phyloP scores from a whole-genome alignment of 805 yeast species.

The Hanseniaspora lachancei region DNA sequence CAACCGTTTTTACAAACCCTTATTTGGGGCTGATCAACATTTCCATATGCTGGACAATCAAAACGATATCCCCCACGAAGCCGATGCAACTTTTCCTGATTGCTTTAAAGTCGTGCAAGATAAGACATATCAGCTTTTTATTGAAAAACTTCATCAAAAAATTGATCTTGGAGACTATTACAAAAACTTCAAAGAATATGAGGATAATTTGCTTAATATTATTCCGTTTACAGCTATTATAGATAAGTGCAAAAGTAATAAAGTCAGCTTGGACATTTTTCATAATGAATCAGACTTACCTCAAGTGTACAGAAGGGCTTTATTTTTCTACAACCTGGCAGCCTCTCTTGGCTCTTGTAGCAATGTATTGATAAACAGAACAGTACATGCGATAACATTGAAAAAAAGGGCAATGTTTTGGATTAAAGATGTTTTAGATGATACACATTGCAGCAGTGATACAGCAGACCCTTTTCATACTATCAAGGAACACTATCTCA shows the following conservation, averaged over 20 bases:
- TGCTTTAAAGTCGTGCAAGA: slow-evolving; percentile 9
- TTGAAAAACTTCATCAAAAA: slow-evolving; percentile 11
- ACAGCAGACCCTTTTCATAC: slow-evolving; percentile 18
- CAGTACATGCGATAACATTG: slow-evolving; percentile 55
- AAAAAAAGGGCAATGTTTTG: slow-evolving; percentile 50
- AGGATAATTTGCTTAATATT: slow-evolving; percentile 14
- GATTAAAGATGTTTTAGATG: slow-evolving; percentile 28
- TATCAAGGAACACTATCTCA: slow-evolving; percentile 30
- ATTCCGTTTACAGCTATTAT: slow-evolving; percentile 18
- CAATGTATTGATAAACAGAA: slow-evolving; percentile 54
- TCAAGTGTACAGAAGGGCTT: slow-evolving; percentile 34
- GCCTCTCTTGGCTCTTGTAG: slow-evolving; percentile 74
- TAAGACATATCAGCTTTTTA: not conserved
- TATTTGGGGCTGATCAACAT: slow-evolving; percentile 50
- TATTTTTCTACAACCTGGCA: slow-evolving; percentile 61
- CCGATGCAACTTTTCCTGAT: not conserved
- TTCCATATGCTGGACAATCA: slow-evolving; percentile 9
- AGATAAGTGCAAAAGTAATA: slow-evolving; percentile 29
- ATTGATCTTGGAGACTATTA: not conserved
- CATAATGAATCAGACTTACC: slow-evolving; percentile 35
- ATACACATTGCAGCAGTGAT: not conserved
- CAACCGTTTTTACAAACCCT: slow-evolving; percentile 53
- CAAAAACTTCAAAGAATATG: slow-evolving; percentile 9
- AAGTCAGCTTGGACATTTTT: slow-evolving; percentile 22
- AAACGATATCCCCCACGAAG: not conserved